phyloP scores from a whole-genome alignment of 345 rosid genomes.

The Abelmoschus esculentus region DNA sequence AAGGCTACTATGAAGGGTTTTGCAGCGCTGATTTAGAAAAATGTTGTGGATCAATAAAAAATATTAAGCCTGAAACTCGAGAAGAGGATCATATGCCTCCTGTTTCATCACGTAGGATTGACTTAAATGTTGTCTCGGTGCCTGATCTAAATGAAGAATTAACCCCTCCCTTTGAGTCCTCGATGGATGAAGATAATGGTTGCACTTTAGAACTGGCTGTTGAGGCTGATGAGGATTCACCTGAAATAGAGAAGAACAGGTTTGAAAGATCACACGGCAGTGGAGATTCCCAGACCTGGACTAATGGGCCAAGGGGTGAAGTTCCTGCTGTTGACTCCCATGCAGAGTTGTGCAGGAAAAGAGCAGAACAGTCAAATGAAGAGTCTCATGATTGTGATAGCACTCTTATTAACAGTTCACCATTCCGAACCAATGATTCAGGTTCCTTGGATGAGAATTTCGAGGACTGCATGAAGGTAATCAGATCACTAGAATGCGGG shows the following conservation, averaged over 20 bases:
- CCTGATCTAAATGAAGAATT: conserved; percentile 91
- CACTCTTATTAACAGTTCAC: conserved; percentile 60
- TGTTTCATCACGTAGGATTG: conserved; percentile 52
- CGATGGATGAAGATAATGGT: conserved; percentile 79
- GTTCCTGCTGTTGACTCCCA: conserved; percentile 57
- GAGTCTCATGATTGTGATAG: conserved; percentile 83
- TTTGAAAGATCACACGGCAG: conserved; percentile 58
- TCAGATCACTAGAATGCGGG: conserved; percentile 75
- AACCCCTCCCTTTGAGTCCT: conserved; percentile 71
- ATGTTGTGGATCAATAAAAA: conserved; percentile 39
- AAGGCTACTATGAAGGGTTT: conserved; percentile 54
- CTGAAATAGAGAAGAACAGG: conserved; percentile 46
- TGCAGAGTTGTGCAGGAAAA: conserved; percentile 59
- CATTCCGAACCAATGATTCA: conserved; percentile 33
- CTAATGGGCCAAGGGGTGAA: conserved; percentile 34
- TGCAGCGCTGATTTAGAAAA: conserved; percentile 57
- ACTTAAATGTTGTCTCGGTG: conserved; percentile 71
- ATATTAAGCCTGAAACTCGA: conserved; percentile 24
- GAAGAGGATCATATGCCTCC: conserved; percentile 39
- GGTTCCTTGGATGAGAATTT: conserved; percentile 73
- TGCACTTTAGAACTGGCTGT: conserved; percentile 49
- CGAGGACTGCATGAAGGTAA: conserved; percentile 74
- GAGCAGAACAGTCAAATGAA: conserved; percentile 36
- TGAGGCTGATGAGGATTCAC: conserved; percentile 67
- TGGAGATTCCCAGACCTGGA: conserved; percentile 47